These are phyloP conservation scores for Camelina sativa DNA, from an alignment of 345 rosid species.

Conservation along the genomic window DNA sequence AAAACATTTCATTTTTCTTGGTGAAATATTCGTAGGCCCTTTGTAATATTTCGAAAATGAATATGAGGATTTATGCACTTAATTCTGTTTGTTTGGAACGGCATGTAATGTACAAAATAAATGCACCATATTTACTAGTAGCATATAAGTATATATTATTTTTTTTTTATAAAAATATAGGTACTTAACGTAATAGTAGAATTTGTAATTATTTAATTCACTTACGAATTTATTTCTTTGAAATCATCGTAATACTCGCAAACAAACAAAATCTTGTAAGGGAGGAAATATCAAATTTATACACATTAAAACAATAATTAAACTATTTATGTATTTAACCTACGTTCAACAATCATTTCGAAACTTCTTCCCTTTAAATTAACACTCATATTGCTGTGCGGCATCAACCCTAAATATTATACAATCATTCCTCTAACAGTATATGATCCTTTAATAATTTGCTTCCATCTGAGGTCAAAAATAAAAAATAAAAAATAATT, in stretches of 20 bases:
- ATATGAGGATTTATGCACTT: not conserved
- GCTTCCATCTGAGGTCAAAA: conserved; percentile 17
- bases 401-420: conserved; percentile 25
- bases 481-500: no score
- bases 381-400: conserved; percentile 1
- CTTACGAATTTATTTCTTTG: not conserved
- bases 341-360: no score
- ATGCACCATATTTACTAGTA: conserved; percentile 11
- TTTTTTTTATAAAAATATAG: not conserved
- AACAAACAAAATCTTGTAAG: no score
- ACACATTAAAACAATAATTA: no score
- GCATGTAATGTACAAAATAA: not conserved
- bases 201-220: not conserved
- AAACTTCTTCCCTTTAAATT: not conserved
- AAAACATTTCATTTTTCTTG: not conserved
- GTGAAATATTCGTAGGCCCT: conserved; percentile 12
- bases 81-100: conserved; percentile 23
- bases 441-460: conserved; percentile 37
- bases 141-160: not conserved
- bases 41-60: conserved; percentile 8
- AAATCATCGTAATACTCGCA: not conserved
- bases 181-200: not conserved
- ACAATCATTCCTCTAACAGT: conserved; percentile 14
- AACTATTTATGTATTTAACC: no score
- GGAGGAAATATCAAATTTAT: no score